Conservation (phyloP, 176 grass and related monocot species). For the Triticum urartu region DNA sequence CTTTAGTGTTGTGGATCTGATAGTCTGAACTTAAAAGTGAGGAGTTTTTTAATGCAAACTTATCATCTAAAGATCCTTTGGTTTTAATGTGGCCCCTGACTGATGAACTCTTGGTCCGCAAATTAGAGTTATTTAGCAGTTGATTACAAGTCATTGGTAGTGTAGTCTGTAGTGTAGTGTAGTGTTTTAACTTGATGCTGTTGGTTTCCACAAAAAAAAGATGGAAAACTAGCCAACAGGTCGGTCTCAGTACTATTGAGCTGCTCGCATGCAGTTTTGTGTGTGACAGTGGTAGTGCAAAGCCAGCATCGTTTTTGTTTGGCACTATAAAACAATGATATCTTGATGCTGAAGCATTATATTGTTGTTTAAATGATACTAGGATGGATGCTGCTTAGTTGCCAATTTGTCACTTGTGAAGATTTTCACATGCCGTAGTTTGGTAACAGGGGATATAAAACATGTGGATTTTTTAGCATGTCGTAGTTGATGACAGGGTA, state of each 20-base stretch:
- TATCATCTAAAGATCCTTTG: neutral
- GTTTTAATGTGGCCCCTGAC: neutral
- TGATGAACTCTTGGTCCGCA: neutral
- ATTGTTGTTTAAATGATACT: too few species aligned
- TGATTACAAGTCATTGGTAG: neutral
- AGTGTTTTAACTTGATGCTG: too few species aligned
- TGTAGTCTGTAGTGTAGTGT: neutral
- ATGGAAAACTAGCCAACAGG: too few species aligned
- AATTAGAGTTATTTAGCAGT: neutral
- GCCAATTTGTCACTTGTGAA: too few species aligned
- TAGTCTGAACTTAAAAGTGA: neutral
- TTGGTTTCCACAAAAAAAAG: neutral
- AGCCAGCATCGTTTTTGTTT: neutral
- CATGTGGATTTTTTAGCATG: too few species aligned
- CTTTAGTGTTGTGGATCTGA: neutral
- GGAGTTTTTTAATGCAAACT: neutral
- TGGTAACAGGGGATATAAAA: too few species aligned
- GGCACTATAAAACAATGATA: neutral
- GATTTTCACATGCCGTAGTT: too few species aligned
- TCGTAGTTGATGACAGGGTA: too few species aligned
- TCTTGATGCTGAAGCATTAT: neutral
- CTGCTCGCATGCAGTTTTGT: neutral
- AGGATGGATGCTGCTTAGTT: too few species aligned
- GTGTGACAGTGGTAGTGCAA: neutral
- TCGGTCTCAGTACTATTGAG: conserved; percentile 8